phyloP scores from a whole-genome alignment of 2,329 filamentous ascomycete species.

The Penicillium crustosum region DNA sequence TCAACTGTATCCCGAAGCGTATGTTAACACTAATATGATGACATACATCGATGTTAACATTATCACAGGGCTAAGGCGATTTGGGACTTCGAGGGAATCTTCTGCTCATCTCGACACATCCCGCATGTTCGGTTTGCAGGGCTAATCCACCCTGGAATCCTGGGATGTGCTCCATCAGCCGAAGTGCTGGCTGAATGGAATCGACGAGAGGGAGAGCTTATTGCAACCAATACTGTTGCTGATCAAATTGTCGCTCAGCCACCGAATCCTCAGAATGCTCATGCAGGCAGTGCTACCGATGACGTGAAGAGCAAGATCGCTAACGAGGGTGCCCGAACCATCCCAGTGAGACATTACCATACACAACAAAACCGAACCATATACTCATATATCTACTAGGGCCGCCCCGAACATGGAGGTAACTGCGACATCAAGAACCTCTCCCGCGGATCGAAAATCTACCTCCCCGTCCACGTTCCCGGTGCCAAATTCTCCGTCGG shows the following conservation, averaged over 20 bases:
- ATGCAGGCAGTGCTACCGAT: constrained; percentile 65
- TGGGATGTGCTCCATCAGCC: constrained; percentile 81
- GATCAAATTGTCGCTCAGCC: constrained; percentile 73
- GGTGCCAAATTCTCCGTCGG: constrained; percentile 90
- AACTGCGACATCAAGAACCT: constrained; percentile 93
- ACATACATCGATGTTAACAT: neutral
- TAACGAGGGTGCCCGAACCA: constrained; percentile 76
- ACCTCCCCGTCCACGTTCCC: constrained; percentile 79
- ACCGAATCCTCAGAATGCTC: constrained; percentile 68
- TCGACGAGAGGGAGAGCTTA: constrained; percentile 75
- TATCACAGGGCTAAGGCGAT: constrained; percentile 62
- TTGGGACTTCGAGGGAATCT: constrained; percentile 75
- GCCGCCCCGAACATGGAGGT: constrained; percentile 81
- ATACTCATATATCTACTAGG: constrained; percentile 29
- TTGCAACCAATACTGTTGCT: constrained; percentile 64
- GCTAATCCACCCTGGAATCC: constrained; percentile 86
- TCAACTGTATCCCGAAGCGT: constrained; percentile 81
- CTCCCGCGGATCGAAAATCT: constrained; percentile 75
- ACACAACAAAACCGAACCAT: neutral
- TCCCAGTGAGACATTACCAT: constrained; percentile 55
- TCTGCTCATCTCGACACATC: constrained; percentile 82
- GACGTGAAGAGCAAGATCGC: constrained; percentile 66
- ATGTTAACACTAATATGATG: constrained; percentile 29
- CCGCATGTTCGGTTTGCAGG: constrained; percentile 85
- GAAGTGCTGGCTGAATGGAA: constrained; percentile 83